Evolutionary conservation across 2,329 filamentous ascomycete genomes (phyloP).

Genomic region (Cladosporium velox): DNA sequence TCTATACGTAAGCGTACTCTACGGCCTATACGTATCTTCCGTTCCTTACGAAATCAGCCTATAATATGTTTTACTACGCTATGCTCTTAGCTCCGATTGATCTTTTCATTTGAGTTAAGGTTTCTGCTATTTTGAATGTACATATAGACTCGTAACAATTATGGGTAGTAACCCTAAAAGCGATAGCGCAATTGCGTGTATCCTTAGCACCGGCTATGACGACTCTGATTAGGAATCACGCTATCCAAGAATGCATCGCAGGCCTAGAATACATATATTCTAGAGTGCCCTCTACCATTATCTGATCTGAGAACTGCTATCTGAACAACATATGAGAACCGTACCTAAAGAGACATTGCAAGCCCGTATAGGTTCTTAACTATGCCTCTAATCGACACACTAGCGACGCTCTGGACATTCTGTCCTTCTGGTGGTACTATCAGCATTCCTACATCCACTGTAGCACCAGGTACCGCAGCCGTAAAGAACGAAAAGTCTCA

Average conservation of each 20-base stretch:
- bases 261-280: neutral
- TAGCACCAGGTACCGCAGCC: neutral
- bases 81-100: no score
- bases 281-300: neutral
- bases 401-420: constrained; percentile 10
- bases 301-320: neutral
- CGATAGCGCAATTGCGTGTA: neutral
- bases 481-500: neutral
- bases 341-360: neutral
- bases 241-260: neutral
- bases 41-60: no score
- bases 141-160: neutral
- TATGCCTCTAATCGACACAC: constrained; percentile 8
- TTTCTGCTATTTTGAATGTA: neutral
- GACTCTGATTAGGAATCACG: constrained; percentile 16
- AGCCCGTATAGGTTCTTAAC: neutral
- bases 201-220: constrained; percentile 3
- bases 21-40: no score
- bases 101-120: no score
- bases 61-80: no score
- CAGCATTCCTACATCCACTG: constrained; percentile 1
- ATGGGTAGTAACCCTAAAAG: neutral
- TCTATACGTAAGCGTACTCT: no score
- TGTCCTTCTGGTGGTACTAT: constrained; percentile 3
- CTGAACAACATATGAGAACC: neutral